phyloP scores from a whole-genome alignment of 2,329 filamentous ascomycete species.

The Sarocladium kiliense region DNA sequence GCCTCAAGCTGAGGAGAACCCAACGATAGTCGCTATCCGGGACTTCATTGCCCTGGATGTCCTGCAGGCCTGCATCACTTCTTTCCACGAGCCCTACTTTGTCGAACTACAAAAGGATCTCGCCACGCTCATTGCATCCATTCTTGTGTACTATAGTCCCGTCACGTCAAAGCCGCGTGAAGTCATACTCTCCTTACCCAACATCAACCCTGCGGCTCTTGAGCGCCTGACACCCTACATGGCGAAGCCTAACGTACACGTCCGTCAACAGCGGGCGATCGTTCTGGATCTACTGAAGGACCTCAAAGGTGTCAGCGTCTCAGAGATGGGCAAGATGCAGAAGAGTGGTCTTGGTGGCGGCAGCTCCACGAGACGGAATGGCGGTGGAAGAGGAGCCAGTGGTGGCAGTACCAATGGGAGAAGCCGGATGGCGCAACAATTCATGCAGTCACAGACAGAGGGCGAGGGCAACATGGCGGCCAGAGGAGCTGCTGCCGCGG shows the following conservation, averaged over 20 bases:
- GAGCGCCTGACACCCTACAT: slow-evolving; percentile 58
- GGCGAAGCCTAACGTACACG: slow-evolving; percentile 50
- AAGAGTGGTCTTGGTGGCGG: slow-evolving; percentile 39
- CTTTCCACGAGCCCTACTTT: slow-evolving; percentile 92
- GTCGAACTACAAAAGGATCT: slow-evolving; percentile 94
- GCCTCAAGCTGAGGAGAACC: slow-evolving; percentile 21
- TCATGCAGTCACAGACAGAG: slow-evolving; percentile 37
- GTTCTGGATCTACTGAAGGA: slow-evolving; percentile 82
- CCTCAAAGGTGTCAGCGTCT: slow-evolving; percentile 84
- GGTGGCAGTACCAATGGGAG: slow-evolving; percentile 51
- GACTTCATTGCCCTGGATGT: slow-evolving; percentile 89
- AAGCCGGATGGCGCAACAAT: slow-evolving; percentile 57
- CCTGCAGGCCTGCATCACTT: slow-evolving; percentile 82
- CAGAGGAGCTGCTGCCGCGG: slow-evolving; percentile 28
- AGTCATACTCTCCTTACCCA: slow-evolving; percentile 75
- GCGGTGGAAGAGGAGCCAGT: slow-evolving; percentile 47
- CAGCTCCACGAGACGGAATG: slow-evolving; percentile 28
- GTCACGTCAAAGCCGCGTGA: slow-evolving; percentile 65
- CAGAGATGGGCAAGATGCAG: slow-evolving; percentile 82
- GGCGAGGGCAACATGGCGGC: slow-evolving; percentile 22
- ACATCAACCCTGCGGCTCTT: slow-evolving; percentile 65
- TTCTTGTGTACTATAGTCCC: slow-evolving; percentile 70
- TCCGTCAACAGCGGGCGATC: slow-evolving; percentile 73
- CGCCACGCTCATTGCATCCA: slow-evolving; percentile 78
- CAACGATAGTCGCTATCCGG: slow-evolving; percentile 49